Evolutionary conservation across 805 yeast species (phyloP).

Genomic region (Blastobotrys mokoenaii): DNA sequence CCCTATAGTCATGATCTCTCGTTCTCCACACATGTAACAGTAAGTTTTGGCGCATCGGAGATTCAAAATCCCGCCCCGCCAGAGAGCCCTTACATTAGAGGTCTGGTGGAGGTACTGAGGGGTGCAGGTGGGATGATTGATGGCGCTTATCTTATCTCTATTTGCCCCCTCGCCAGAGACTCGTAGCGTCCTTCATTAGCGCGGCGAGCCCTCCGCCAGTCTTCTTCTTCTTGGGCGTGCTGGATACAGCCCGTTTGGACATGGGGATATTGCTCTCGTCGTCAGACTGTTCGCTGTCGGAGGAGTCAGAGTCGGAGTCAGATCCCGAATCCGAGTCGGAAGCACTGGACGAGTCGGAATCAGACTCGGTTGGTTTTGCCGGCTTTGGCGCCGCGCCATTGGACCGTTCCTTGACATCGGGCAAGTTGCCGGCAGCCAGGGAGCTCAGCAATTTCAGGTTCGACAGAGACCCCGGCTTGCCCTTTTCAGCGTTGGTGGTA

Average conservation of each 20-base stretch:
- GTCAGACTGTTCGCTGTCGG: conserved; percentile 8
- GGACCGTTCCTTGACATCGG: not conserved
- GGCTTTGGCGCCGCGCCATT: not conserved
- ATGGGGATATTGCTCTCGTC: conserved; percentile 10
- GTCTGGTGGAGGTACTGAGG: too few relatives aligned
- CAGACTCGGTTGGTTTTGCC: not conserved
- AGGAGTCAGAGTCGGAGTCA: conserved; percentile 8
- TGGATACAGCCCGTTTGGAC: conserved; percentile 13
- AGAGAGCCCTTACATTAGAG: too few relatives aligned
- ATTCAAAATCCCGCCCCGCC: too few relatives aligned
- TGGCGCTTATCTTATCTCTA: not conserved
- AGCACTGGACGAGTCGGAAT: conserved; percentile 5
- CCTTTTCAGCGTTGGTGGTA: not conserved
- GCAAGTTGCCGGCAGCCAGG: conserved; percentile 2
- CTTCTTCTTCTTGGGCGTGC: conserved; percentile 10
- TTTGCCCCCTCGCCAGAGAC: not conserved
- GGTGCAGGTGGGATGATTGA: not conserved
- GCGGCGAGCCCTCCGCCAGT: conserved; percentile 9
- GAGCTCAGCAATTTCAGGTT: conserved; percentile 7
- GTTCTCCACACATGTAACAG: too few relatives aligned
- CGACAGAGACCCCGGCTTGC: not conserved
- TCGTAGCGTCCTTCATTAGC: conserved; percentile 12
- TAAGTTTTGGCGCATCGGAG: too few relatives aligned
- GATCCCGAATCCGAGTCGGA: conserved; percentile 13
- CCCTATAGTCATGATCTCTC: too few relatives aligned